These are phyloP conservation scores for Schoenoplectus tabernaemontani DNA, from an alignment of 202 grass and related monocot genomes.

Conservation along the genomic window DNA sequence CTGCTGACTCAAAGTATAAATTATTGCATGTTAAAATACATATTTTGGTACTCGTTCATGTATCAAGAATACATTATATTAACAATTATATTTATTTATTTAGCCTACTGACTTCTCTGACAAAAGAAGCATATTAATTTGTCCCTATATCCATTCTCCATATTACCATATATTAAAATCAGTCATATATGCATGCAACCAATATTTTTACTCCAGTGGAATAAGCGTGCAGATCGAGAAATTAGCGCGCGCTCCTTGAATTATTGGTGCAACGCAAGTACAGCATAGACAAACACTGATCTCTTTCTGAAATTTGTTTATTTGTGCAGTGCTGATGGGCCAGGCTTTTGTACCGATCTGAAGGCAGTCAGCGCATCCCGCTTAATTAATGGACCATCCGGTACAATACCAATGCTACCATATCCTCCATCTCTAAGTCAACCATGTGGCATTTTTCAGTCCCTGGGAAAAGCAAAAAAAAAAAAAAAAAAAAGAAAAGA, in stretches of 20 bases:
- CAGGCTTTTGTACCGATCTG: slow-evolving; percentile 24
- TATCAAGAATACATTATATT: background rate
- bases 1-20: background rate
- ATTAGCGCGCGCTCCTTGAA: background rate
- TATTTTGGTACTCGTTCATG: background rate
- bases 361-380: slow-evolving; percentile 21
- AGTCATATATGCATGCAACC: background rate
- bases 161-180: background rate
- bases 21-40: background rate
- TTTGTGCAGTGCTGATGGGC: slow-evolving; percentile 10
- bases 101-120: background rate
- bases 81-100: too few species aligned
- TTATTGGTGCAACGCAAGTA: slow-evolving; percentile 4
- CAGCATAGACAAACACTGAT: slow-evolving; percentile 22
- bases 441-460: slow-evolving; percentile 16
- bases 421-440: slow-evolving; percentile 17
- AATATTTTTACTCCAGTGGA: background rate
- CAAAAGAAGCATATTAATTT: background rate
- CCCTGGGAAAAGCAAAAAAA: background rate
- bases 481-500: too few species aligned
- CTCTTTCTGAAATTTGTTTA: slow-evolving; percentile 20
- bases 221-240: background rate
- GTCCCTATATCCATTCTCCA: too few species aligned
- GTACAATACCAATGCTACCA: slow-evolving; percentile 7
- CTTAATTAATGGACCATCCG: slow-evolving; percentile 28